Percentiles rank a stretch among this genome's conserved stretches.
These are phyloP conservation scores for Acanthamoeba divionensis DNA, from an alignment of 208 protist genomes.

Conservation along the genomic window DNA sequence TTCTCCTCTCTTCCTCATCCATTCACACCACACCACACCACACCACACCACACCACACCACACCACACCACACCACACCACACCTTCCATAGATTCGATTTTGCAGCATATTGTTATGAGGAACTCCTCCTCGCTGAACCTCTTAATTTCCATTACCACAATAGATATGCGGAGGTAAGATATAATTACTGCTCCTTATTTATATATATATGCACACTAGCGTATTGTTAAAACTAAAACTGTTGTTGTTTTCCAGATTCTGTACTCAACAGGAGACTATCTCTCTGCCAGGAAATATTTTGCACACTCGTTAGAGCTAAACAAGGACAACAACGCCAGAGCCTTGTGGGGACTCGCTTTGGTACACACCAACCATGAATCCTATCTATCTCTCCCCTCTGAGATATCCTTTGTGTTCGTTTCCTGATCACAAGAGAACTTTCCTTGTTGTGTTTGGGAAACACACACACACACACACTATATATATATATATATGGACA, in stretches of 20 bases:
- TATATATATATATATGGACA: neutral
- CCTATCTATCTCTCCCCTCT: neutral
- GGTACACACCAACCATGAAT: neutral
- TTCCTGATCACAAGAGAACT: neutral
- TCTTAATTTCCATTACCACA: neutral
- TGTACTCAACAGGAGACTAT: conserved; percentile 20
- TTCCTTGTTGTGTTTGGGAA: neutral
- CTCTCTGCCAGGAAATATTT: conserved; percentile 24
- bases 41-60: neutral
- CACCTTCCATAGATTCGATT: neutral
- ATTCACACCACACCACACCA: no score
- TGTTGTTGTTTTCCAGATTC: neutral
- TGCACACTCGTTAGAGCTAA: conserved; percentile 37
- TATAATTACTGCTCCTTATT: neutral
- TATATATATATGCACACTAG: neutral
- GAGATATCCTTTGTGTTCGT: neutral
- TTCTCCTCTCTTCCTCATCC: no score
- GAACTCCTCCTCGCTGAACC: conserved; percentile 40
- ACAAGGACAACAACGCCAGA: conserved; percentile 1
- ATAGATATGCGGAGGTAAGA: conserved; percentile 20
- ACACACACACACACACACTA: neutral
- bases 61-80: neutral
- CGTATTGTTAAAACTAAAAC: no score
- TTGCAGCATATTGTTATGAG: conserved; percentile 22
- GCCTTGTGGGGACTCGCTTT: conserved; percentile 20